Evolutionary conservation across 2,329 filamentous ascomycete species (phyloP).

Genomic region (Claviceps fusiformis): DNA sequence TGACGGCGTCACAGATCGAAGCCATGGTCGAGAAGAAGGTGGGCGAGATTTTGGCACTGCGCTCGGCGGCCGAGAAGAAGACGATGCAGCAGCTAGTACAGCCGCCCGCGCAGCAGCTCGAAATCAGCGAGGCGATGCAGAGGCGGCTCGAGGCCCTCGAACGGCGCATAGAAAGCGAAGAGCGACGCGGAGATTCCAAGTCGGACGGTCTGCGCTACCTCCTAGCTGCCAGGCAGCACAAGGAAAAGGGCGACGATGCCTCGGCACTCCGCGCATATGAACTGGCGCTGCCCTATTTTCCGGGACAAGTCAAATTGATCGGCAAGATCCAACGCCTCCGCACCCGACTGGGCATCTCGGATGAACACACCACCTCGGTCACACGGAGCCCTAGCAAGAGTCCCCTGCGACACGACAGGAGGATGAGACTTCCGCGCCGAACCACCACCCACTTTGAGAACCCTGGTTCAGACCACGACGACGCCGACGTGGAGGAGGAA

Average conservation of each 20-base stretch:
- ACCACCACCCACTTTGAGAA: neutral
- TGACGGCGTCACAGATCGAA: constrained; percentile 67
- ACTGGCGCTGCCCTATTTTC: constrained; percentile 72
- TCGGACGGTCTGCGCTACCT: constrained; percentile 75
- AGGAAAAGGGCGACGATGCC: constrained; percentile 65
- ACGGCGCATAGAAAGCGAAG: constrained; percentile 59
- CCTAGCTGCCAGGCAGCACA: constrained; percentile 84
- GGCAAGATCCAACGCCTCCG: constrained; percentile 54
- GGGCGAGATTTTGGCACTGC: constrained; percentile 73
- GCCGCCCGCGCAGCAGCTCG: constrained; percentile 25
- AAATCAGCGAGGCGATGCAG: constrained; percentile 66
- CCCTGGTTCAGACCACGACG: constrained; percentile 5
- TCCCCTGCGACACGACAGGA: constrained; percentile 2
- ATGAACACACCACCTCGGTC: neutral
- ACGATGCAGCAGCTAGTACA: constrained; percentile 16
- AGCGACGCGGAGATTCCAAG: constrained; percentile 51
- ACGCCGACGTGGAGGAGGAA: constrained; percentile 16
- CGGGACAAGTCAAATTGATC: constrained; percentile 64
- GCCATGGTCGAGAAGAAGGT: constrained; percentile 88
- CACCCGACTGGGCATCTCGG: constrained; percentile 30
- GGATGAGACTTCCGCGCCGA: neutral
- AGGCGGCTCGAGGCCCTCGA: constrained; percentile 73
- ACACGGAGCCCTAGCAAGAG: constrained; percentile 1
- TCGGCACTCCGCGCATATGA: constrained; percentile 78
- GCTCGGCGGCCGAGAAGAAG: constrained; percentile 34